Percentiles rank a stretch among this genome's conserved stretches.
Evolutionary conservation across 176 grass and related monocot genomes (phyloP).

Genomic region (Bromus sterilis): DNA sequence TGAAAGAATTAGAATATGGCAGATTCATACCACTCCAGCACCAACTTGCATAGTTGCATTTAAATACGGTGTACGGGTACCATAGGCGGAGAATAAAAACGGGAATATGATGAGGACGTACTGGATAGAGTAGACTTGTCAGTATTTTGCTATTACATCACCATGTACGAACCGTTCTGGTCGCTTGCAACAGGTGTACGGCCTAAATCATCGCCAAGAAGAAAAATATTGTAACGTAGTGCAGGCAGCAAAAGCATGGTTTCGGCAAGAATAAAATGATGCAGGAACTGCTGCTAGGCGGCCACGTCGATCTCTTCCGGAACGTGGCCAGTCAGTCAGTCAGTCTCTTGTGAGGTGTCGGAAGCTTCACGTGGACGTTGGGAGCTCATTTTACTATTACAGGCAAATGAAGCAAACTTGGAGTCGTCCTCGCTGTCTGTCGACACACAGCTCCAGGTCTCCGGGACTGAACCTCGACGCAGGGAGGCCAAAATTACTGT

Average conservation of each 20-base stretch:
- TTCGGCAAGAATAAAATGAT: too few relatives aligned
- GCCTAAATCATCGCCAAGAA: not conserved
- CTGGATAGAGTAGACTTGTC: not conserved
- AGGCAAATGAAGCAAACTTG: not conserved
- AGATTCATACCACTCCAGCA: too few relatives aligned
- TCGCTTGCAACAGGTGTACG: not conserved
- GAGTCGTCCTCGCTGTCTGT: not conserved
- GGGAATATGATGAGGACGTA: not conserved
- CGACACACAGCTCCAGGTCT: not conserved
- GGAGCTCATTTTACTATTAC: not conserved
- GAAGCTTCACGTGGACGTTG: not conserved
- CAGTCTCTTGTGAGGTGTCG: too few relatives aligned
- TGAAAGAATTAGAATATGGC: too few relatives aligned
- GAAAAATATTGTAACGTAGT: too few relatives aligned
- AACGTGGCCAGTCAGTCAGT: not conserved
- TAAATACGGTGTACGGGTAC: too few relatives aligned
- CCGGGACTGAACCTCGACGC: not conserved
- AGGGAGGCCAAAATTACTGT: not conserved
- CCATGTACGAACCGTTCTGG: not conserved
- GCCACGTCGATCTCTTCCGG: not conserved
- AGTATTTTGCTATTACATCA: not conserved
- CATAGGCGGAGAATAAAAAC: not conserved
- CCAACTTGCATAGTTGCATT: too few relatives aligned
- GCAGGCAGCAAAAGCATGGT: not conserved
- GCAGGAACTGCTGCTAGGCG: too few relatives aligned